Base-by-base conservation (phyloP, 2,329 filamentous ascomycete species). In the Pestalotiopsis sp. region DNA sequence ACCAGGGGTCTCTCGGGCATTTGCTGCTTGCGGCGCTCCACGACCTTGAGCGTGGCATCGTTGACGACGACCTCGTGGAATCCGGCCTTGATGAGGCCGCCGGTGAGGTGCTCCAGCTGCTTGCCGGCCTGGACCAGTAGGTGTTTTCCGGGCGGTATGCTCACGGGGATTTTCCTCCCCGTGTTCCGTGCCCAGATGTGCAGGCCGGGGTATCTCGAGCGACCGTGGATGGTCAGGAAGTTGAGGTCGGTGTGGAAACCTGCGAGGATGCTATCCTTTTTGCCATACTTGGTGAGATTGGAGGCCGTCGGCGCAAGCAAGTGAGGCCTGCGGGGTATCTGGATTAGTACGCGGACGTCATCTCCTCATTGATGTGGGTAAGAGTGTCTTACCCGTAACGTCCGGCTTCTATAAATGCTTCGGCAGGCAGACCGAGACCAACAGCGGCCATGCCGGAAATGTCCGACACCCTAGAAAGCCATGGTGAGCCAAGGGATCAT, bases 151-250 rank as follows among this genome's bases (percentile, higher is more conserved):
- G 80, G 79, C 0, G 88, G 88, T 71, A 90, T 90, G 78, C 84
- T 83, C 71, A 90, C 88, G 59, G 87, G 78, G 71, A 90, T 88
- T 71, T 85, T 84, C 70, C 81, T 82, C 59, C 88, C 88, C 1
- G 87, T 90, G 82, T 90, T 90, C 72, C 88, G 86, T 25, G 87
- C 88, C 88, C 88, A 90, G 74, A 90, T 86, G 80, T 90, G 84
- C 72, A 90, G 82, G 2, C 88, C 88, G 0, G 88, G 88, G 72
- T 88, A 90, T 69, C 88, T 86, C 38, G 86, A 88, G 72, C 88
- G 88, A 68, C 88, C 88, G 80, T 90, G 88, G 78, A 90, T 90
- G 71, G 88, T 90, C 65, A 90, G 82, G 76, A 90, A 90, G 82
- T 90, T 90, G 68, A 90, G 86, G 74, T 90, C 88, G 0, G 88